These are phyloP conservation scores for Daedalea quercina DNA, from an alignment of 768 basidiomycete genomes.

Conservation along the genomic window DNA sequence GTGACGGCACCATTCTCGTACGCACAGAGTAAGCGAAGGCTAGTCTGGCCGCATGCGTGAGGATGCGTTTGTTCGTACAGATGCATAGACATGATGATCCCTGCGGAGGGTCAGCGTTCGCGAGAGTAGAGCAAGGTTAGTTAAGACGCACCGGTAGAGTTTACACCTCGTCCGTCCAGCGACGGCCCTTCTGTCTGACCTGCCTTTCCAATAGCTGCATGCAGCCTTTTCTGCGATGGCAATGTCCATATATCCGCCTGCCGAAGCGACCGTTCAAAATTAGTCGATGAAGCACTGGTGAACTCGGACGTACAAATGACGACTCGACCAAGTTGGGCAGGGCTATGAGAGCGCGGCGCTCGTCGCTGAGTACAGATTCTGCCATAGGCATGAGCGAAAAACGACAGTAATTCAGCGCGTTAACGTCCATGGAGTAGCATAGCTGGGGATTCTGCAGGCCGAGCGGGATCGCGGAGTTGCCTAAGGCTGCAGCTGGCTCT, in stretches of 20 bases:
- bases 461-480: conserved; percentile 48
- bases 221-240: conserved; percentile 60
- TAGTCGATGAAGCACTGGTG: background rate
- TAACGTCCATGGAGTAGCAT: conserved; percentile 75
- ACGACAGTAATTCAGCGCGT: conserved; percentile 90
- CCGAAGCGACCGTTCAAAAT: background rate
- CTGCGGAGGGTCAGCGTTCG: conserved; percentile 28
- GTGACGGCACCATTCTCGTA: conserved; percentile 90
- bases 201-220: conserved; percentile 77
- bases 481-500: conserved; percentile 30
- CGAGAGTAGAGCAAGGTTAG: background rate
- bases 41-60: conserved; percentile 20
- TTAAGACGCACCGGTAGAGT: conserved; percentile 43
- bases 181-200: conserved; percentile 24
- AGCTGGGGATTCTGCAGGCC: conserved; percentile 44
- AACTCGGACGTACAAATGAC: conserved; percentile 46
- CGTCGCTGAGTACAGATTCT: conserved; percentile 14
- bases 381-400: conserved; percentile 57
- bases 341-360: conserved; percentile 44
- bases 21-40: conserved; percentile 60
- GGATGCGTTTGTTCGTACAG: conserved; percentile 40
- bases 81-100: conserved; percentile 87
- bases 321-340: conserved; percentile 90
- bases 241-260: conserved; percentile 88
- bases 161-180: conserved; percentile 41